phyloP scores from a whole-genome alignment of 345 rosid genomes.

The Sisymbrium irio region DNA sequence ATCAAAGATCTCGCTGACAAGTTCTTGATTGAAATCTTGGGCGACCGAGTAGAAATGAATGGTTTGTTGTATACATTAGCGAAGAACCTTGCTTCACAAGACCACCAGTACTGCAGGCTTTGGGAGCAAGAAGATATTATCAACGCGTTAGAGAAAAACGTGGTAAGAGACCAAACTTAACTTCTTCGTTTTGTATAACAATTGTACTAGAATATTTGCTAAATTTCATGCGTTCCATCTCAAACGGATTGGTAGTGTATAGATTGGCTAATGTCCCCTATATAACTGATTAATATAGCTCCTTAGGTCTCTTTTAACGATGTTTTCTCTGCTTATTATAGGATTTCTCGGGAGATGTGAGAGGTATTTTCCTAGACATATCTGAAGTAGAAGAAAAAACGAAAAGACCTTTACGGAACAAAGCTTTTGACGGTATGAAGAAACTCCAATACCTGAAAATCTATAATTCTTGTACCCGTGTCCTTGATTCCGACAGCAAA shows the following conservation, averaged over 20 bases:
- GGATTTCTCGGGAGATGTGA: too few species aligned
- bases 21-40: constrained; percentile 20
- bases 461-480: not conserved
- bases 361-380: not conserved
- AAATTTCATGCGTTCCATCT: too few species aligned
- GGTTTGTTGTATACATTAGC: constrained; percentile 31
- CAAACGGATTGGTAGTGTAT: too few species aligned
- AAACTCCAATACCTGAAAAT: not conserved
- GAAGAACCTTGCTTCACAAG: constrained; percentile 15
- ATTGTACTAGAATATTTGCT: too few species aligned
- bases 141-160: not conserved
- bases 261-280: too few species aligned
- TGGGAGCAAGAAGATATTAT: not conserved
- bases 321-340: too few species aligned
- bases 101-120: not conserved
- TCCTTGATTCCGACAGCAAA: not conserved
- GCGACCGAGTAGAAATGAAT: constrained; percentile 22
- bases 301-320: too few species aligned
- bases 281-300: too few species aligned
- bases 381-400: too few species aligned
- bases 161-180: not conserved
- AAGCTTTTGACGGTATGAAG: not conserved
- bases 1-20: constrained; percentile 30
- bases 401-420: too few species aligned
- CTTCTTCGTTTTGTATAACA: too few species aligned